Evolutionary conservation across 164 flowering plant genomes (phyloP), one percentile per base, ranked within the genome.

Genomic region (Berberis thunbergii): DNA sequence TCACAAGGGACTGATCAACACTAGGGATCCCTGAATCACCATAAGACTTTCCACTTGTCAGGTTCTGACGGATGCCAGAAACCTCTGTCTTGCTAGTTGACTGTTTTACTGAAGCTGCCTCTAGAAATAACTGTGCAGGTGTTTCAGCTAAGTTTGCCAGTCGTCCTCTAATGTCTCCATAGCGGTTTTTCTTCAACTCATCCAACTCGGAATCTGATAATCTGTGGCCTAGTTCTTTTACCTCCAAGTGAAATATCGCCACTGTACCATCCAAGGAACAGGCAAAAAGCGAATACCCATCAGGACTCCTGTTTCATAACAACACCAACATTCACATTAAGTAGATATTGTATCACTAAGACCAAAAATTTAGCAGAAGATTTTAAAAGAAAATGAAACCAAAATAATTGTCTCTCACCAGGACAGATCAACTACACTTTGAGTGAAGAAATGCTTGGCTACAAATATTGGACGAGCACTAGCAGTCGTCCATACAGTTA

Each of bases 401-500:
- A 53, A 43, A n/a, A n/a, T 10, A 8, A 52, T 43, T 49, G 38
- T 43, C 43, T 45, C 69, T 71, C 80, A 91, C 99, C 99, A 94
- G 54, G 99, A 84, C 66, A 94, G 77, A 72, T 94, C 99, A 13
- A 94, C 99, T 48, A 94, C 99, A 77, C 99, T 94, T 77, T 94
- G 99, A 68, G 78, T 45, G 65, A 94, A 94, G 76, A 91, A 94
- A 80, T 95, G 97, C 64, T 89, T 95, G 43, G 97, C 99, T 43
- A 95, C 99, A 79, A 91, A 95, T 55, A 95, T 96, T 70, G 99
- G 99, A 42, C 99, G 98, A 63, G 99, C 84, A 73, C 97, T 91
- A 50, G 96, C 97, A 66, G 98, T 95, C 5, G 99, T 95, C 99
- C 99, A 95, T n/a, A 91, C 96, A 62, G 99, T 95, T 67, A 95